A percentile compares a stretch with the other conserved stretches of the same genome.
These are phyloP conservation scores for Alternaria novae-zelandiae DNA, from an alignment of 2,329 filamentous ascomycete genomes.

Conservation along the genomic window DNA sequence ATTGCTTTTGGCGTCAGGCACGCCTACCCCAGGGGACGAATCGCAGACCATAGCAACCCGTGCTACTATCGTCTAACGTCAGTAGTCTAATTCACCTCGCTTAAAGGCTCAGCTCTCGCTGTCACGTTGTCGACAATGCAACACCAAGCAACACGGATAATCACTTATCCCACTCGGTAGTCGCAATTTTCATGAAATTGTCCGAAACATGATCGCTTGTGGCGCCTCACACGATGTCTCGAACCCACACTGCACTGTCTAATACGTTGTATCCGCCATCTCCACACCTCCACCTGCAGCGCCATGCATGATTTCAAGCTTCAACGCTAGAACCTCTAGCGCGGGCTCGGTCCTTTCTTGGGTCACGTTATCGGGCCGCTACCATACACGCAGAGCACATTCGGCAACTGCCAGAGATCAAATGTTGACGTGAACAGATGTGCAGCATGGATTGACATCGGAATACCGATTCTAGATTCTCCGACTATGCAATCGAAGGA, in stretches of 20 bases:
- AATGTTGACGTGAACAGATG: background rate
- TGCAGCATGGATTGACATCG: constrained; percentile 2
- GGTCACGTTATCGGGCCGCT: constrained; percentile 5
- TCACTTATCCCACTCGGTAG: background rate
- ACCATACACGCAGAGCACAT: background rate
- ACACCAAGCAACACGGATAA: background rate
- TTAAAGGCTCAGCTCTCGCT: background rate
- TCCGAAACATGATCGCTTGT: constrained; percentile 1
- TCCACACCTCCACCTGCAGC: constrained; percentile 4
- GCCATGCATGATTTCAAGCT: constrained; percentile 11
- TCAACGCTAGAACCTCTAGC: constrained; percentile 4
- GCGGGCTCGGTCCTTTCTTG: constrained; percentile 1
- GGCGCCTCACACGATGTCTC: background rate
- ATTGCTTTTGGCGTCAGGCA: constrained; percentile 5
- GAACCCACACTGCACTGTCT: background rate
- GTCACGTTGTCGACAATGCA: background rate
- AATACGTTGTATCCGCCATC: background rate
- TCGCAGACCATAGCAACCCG: background rate
- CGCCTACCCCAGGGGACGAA: background rate
- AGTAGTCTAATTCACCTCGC: background rate
- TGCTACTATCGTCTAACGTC: background rate
- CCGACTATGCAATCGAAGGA: constrained; percentile 1
- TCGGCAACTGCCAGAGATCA: constrained; percentile 1
- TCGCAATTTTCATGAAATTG: background rate
- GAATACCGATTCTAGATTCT: constrained; percentile 5